These are phyloP conservation scores for Yamadazyma akitaensis DNA, from an alignment of 805 yeast species.

Conservation along the genomic window DNA sequence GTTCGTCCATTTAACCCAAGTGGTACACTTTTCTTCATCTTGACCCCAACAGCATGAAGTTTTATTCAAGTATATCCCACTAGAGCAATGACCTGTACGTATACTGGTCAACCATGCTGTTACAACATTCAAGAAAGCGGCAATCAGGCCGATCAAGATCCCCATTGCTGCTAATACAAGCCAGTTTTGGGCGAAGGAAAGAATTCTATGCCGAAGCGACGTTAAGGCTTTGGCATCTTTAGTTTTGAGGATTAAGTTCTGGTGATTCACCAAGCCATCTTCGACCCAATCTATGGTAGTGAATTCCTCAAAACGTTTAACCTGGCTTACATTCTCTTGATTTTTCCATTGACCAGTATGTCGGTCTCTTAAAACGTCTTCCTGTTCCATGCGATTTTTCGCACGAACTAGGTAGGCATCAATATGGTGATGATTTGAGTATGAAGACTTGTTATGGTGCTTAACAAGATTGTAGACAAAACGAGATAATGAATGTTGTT, in stretches of 20 bases:
- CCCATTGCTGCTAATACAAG: slow-evolving; percentile 76
- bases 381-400: slow-evolving; percentile 3
- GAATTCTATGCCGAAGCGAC: slow-evolving; percentile 23
- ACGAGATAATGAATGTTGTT: no score
- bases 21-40: slow-evolving; percentile 45
- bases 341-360: slow-evolving; percentile 37
- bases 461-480: not conserved
- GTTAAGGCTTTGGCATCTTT: slow-evolving; percentile 10
- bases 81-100: slow-evolving; percentile 73
- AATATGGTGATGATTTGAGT: no score
- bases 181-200: slow-evolving; percentile 57
- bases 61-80: slow-evolving; percentile 65
- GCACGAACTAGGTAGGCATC: not conserved
- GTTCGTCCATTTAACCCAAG: slow-evolving; percentile 69
- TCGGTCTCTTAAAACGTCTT: slow-evolving; percentile 19
- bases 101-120: slow-evolving; percentile 85
- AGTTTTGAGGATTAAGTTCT: slow-evolving; percentile 22
- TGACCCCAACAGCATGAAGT: slow-evolving; percentile 82
- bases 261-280: slow-evolving; percentile 53
- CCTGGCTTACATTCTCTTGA: slow-evolving; percentile 34
- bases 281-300: slow-evolving; percentile 69
- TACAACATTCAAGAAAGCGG: slow-evolving; percentile 74
- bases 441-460: not conserved
- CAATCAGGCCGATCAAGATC: slow-evolving; percentile 71
- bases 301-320: slow-evolving; percentile 56